phyloP scores from a whole-genome alignment of 2,329 filamentous ascomycete species.

The Cryphonectria nitschkei region DNA sequence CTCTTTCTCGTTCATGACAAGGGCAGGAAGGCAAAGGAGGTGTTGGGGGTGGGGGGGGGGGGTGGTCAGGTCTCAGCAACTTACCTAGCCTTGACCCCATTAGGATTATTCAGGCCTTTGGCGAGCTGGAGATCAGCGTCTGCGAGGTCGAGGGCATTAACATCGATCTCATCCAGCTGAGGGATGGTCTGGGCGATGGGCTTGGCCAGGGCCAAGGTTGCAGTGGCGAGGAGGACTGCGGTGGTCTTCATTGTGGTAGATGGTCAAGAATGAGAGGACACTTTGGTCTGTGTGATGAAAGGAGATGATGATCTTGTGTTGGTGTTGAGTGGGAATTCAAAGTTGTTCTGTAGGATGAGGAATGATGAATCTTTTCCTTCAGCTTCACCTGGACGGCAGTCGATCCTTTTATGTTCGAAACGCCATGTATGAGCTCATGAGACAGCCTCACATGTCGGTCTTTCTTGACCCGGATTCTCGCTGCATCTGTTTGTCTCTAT shows the following conservation, averaged over 20 bases:
- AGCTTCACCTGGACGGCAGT: not conserved
- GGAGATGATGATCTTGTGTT: not conserved
- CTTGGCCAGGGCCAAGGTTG: constrained; percentile 12
- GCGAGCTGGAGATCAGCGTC: not conserved
- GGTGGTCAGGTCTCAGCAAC: too few species aligned
- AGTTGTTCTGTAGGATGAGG: not conserved
- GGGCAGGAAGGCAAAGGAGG: not conserved
- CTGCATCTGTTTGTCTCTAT: not conserved
- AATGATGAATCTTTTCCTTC: not conserved
- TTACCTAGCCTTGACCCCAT: not conserved
- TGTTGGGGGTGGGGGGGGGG: too few species aligned
- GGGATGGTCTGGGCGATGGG: constrained; percentile 9
- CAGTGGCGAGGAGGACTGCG: constrained; percentile 5
- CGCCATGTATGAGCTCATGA: not conserved
- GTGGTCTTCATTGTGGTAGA: constrained; percentile 16
- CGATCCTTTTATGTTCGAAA: not conserved
- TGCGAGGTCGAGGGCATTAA: not conserved
- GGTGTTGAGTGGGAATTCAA: not conserved
- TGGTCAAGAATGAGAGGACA: not conserved
- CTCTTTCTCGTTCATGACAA: too few species aligned
- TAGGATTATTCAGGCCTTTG: not conserved
- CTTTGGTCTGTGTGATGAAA: not conserved
- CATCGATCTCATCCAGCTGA: not conserved
- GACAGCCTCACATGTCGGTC: not conserved
- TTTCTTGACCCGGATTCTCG: not conserved